Conservation (phyloP, 306 rosid species). For the Glycine latifolia region DNA sequence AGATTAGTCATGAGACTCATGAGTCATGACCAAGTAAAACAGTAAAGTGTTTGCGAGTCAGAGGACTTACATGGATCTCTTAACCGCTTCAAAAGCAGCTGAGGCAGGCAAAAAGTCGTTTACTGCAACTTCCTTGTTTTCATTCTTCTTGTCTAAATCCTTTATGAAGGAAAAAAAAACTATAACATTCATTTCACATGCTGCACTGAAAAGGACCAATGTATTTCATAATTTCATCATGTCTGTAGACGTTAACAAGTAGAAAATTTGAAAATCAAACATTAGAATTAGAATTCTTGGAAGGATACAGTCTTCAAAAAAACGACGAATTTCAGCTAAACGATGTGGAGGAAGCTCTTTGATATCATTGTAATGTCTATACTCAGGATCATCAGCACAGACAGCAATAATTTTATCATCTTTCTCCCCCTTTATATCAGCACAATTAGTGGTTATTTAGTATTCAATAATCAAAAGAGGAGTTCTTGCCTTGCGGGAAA, state of each 20-base stretch:
- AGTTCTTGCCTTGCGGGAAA: not conserved
- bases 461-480: conserved; percentile 15
- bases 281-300: conserved; percentile 15
- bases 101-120: conserved; percentile 90
- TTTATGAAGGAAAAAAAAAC: conserved; percentile 51
- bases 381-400: conserved; percentile 98
- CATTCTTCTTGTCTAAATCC: conserved; percentile 84
- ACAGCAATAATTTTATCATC: conserved; percentile 97
- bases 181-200: not conserved
- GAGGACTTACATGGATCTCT: conserved; percentile 77
- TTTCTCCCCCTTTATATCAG: conserved; percentile 79
- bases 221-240: not conserved
- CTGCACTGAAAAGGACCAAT: not conserved
- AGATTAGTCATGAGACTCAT: not conserved
- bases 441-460: conserved; percentile 23
- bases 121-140: conserved; percentile 95
- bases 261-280: not conserved
- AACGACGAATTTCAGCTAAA: conserved; percentile 94
- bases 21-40: not conserved
- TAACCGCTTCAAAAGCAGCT: conserved; percentile 73
- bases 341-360: conserved; percentile 98
- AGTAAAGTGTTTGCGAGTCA: not conserved
- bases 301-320: conserved; percentile 97
- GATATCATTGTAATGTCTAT: conserved; percentile 87
- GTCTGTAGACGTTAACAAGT: not conserved